phyloP scores from a whole-genome alignment of 2,329 filamentous ascomycete species.

The Didymella arachidicola region DNA sequence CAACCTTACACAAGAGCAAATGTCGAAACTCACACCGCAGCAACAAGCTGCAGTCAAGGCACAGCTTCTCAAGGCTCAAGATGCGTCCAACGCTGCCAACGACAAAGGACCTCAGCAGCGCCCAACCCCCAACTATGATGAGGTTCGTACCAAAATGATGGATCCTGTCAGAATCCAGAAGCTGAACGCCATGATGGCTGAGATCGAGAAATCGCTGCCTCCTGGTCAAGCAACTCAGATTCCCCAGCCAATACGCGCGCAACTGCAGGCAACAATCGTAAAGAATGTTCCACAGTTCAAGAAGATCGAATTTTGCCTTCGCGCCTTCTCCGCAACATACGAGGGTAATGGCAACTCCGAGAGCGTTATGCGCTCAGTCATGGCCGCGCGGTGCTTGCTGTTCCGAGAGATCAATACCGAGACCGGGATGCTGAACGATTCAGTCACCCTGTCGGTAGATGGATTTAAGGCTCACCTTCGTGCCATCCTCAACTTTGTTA shows the following conservation, averaged over 20 bases:
- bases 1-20: slow-evolving; percentile 45
- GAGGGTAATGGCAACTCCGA: slow-evolving; percentile 36
- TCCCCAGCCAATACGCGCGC: slow-evolving; percentile 28
- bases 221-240: slow-evolving; percentile 33
- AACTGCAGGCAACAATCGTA: slow-evolving; percentile 40
- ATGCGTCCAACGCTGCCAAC: slow-evolving; percentile 38
- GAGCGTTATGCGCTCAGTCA: slow-evolving; percentile 36
- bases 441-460: slow-evolving; percentile 39
- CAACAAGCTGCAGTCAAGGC: slow-evolving; percentile 45
- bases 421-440: slow-evolving; percentile 40
- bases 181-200: slow-evolving; percentile 38
- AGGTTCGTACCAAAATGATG: slow-evolving; percentile 36
- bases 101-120: slow-evolving; percentile 41
- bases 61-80: slow-evolving; percentile 46
- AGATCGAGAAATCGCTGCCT: slow-evolving; percentile 40
- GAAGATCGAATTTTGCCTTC: slow-evolving; percentile 44
- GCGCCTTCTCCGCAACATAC: slow-evolving; percentile 41
- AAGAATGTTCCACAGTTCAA: slow-evolving; percentile 38
- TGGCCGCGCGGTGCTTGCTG: slow-evolving; percentile 35
- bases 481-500: slow-evolving; percentile 39
- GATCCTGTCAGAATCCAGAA: slow-evolving; percentile 40
- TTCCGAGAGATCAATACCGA: slow-evolving; percentile 40
- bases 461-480: slow-evolving; percentile 39
- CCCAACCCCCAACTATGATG: slow-evolving; percentile 31
- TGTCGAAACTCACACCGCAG: slow-evolving; percentile 43